phyloP scores from a whole-genome alignment of 495 filamentous ascomycete species.

The Tuber brumale region DNA sequence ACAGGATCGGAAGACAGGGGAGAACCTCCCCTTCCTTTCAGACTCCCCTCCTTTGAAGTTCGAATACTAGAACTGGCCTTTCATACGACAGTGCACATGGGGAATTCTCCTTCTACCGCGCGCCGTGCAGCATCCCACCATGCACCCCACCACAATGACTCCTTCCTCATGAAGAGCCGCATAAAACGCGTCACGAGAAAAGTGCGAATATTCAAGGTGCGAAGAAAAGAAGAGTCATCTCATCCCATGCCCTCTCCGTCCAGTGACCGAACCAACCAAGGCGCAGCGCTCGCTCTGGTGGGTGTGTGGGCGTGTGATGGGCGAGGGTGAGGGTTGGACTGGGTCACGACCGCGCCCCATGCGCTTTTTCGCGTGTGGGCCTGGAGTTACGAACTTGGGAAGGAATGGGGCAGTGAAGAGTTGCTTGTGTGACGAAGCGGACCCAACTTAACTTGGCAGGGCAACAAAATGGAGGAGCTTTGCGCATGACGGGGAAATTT shows the following conservation, averaged over 20 bases:
- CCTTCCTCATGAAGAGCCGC: neutral
- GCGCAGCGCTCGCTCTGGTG: neutral
- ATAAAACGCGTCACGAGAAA: neutral
- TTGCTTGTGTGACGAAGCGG: neutral
- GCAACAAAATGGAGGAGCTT: neutral
- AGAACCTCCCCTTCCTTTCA: neutral
- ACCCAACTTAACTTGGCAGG: constrained; percentile 4
- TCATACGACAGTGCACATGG: neutral
- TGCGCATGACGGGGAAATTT: constrained; percentile 1
- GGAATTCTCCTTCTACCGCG: neutral
- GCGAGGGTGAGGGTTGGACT: constrained; percentile 1
- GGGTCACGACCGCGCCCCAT: neutral
- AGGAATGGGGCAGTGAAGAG: neutral
- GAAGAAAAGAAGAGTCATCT: constrained; percentile 1
- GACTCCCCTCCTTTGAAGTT: neutral
- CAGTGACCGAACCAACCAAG: constrained; percentile 4
- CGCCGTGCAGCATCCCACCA: neutral
- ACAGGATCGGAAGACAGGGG: neutral
- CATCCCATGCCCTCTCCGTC: neutral
- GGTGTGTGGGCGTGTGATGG: neutral
- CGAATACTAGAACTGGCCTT: neutral
- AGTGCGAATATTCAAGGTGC: neutral
- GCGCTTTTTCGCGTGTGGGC: neutral
- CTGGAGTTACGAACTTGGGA: neutral
- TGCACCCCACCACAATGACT: constrained; percentile 4